Evolutionary conservation across 2,329 filamentous ascomycete species (phyloP), one percentile per base, ranked within the genome.

Genomic region (Davidsoniella neocaledoniae): DNA sequence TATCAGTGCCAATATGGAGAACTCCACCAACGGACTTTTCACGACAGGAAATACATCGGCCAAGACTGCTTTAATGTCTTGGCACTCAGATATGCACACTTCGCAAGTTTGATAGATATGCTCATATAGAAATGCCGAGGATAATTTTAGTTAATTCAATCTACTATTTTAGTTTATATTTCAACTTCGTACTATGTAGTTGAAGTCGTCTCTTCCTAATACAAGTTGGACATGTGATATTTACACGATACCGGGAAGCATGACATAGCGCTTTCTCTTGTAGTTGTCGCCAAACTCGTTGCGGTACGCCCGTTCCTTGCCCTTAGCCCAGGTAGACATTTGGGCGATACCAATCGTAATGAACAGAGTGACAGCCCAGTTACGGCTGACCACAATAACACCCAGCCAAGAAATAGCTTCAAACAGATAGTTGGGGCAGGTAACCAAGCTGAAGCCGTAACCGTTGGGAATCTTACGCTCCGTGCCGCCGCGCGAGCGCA

Each of bases 401-500:
- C 87, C 88, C 26, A 84, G 58, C 91, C 91, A 98, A 0, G 88
- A 78, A 37, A 94, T 64, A 5, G 84, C 73, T 67, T 98, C 91
- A 58, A 93, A 96, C 70, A 94, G 77, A 70, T 98, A 98, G 69
- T 98, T 98, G 40, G 91, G 91, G 68, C 88, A 94, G 10, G 91
- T 98, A 48, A 98, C 90, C 36, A 85, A 67, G 55, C 70, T 72
- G 65, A 95, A 96, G 26, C 88, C 86, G 52, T 90, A 77, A 23
- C 91, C 91, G 51, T 71, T 71, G 1, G 91, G 91, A 55, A 98
- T 93, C 58, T 86, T 87, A 53, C 90, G 77, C 63, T 93, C 86
- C 1, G 83, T 90, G 56, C 82, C 83, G 50, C 88, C 88, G 0
- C 77, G 72, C 51, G 79, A 81, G 46, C 91, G 81, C 55, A 98